These are phyloP conservation scores for Tylopilus plumbeoviolaceoides DNA, from an alignment of 768 basidiomycete species.

Conservation along the genomic window DNA sequence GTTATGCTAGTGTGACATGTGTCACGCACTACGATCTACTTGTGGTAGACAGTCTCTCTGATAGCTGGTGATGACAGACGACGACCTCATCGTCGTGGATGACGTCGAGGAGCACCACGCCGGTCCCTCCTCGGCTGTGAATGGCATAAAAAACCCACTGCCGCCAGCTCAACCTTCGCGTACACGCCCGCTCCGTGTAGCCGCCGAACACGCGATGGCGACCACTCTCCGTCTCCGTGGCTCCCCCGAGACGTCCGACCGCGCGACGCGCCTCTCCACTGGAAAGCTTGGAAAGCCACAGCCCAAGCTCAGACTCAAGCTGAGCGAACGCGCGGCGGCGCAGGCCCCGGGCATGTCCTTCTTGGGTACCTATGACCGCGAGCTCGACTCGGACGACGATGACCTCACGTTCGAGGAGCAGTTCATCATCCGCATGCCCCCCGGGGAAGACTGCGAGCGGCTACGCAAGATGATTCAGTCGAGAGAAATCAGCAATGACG, in stretches of 20 bases:
- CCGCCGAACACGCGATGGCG: slow-evolving; percentile 34
- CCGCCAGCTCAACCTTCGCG: slow-evolving; percentile 20
- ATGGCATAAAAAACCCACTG: slow-evolving; percentile 21
- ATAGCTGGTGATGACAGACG: slow-evolving; percentile 39
- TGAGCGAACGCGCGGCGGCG: slow-evolving; percentile 77
- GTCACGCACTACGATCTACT: slow-evolving; percentile 10
- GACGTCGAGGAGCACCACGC: slow-evolving; percentile 45
- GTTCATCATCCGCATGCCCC: slow-evolving; percentile 86
- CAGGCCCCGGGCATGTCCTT: slow-evolving; percentile 86
- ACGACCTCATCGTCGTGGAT: slow-evolving; percentile 61
- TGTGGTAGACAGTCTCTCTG: neutral
- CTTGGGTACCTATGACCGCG: slow-evolving; percentile 87
- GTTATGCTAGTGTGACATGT: slow-evolving; percentile 11
- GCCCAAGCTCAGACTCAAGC: slow-evolving; percentile 84
- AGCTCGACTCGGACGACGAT: slow-evolving; percentile 93
- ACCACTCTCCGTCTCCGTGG: slow-evolving; percentile 30
- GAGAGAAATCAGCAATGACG: slow-evolving; percentile 75
- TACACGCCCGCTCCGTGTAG: slow-evolving; percentile 31
- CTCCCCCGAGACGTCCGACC: slow-evolving; percentile 37
- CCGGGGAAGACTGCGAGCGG: slow-evolving; percentile 76
- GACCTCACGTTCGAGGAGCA: slow-evolving; percentile 96
- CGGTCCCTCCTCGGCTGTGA: slow-evolving; percentile 33
- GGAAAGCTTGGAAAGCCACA: slow-evolving; percentile 44
- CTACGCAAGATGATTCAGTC: slow-evolving; percentile 77
- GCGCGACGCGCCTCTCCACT: slow-evolving; percentile 54